Base-by-base conservation (phyloP, 345 rosid species). In the Abelmoschus esculentus region DNA sequence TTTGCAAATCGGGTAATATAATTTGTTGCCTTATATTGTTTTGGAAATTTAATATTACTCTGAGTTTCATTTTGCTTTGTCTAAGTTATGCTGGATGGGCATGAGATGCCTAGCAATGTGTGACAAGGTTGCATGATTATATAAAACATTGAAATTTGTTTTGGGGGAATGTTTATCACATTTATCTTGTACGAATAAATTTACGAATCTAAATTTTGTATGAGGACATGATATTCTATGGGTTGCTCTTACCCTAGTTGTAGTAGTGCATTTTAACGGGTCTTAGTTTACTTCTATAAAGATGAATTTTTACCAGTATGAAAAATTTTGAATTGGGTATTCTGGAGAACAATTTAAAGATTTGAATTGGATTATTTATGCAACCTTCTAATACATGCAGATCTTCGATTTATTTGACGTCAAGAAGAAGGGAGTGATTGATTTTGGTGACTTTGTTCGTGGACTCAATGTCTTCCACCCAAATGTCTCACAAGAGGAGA, bases 381-480 rank as follows among this genome's bases (percentile, higher is more conserved):
- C 9, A 44, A 42, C 55, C 10, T 22, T 46, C 26, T 70, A 9
- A 58, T 73, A 10, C 34, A 10, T 79, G 89, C 90, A 96, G 98
- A 85, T 96, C 52, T 92, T 96, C 85, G 91, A 96, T 77, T 78
- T 96, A 78, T 96, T 96, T 78, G 98, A 96, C 76, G 96, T 82
- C 19, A 96, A 96, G 84, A 83, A 83, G 36, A 96, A 89, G 79
- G 99, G 96, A 72, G 88, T 89, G 57, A 92, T 96, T 52, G 98
- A 96, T 75, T 96, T 96, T 70, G 88, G 96, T 40, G 99, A 96
- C 79, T 96, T 96, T 82, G 99, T 92, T 12, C 81, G 93, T 76
- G 82, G 95, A 63, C 91, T 96, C 54, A 85, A 80, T 76, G 98
- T 96, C 70, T 96, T 96, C 79, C 99, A 92, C 75, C 99, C 97